Conservation (phyloP, 495 filamentous ascomycete genomes). For the Hypoxylon perforatum region DNA sequence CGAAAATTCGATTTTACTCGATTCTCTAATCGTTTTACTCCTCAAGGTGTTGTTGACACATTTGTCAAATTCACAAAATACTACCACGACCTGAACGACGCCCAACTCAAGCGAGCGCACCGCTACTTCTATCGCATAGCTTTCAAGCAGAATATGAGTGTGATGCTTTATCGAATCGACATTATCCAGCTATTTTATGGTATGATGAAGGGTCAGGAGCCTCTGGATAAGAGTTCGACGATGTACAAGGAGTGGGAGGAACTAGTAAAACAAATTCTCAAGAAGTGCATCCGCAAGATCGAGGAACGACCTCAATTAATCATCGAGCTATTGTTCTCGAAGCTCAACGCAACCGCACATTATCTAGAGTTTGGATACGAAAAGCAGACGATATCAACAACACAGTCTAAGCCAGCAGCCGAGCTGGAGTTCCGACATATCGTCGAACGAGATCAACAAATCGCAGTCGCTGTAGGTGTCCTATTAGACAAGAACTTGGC, state of each 20-base stretch:
- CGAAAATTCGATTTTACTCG: slow-evolving; percentile 93
- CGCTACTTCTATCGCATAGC: slow-evolving; percentile 95
- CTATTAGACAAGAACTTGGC: slow-evolving; percentile 79
- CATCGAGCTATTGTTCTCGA: slow-evolving; percentile 93
- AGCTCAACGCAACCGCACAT: slow-evolving; percentile 82
- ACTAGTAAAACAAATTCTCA: slow-evolving; percentile 82
- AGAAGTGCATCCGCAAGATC: slow-evolving; percentile 79
- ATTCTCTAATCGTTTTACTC: slow-evolving; percentile 82
- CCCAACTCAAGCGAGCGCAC: slow-evolving; percentile 91
- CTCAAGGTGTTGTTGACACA: slow-evolving; percentile 87
- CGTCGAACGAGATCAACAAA: slow-evolving; percentile 71
- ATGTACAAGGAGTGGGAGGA: slow-evolving; percentile 93
- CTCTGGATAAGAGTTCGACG: slow-evolving; percentile 70
- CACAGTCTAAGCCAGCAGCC: slow-evolving; percentile 66
- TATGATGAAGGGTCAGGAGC: slow-evolving; percentile 92
- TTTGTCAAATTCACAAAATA: slow-evolving; percentile 83
- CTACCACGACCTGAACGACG: slow-evolving; percentile 81
- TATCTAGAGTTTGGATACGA: slow-evolving; percentile 93
- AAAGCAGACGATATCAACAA: slow-evolving; percentile 73
- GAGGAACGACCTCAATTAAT: slow-evolving; percentile 83
- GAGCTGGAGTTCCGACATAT: slow-evolving; percentile 84
- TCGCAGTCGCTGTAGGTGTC: slow-evolving; percentile 80
- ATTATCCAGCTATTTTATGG: slow-evolving; percentile 87
- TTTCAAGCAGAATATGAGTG: slow-evolving; percentile 91
- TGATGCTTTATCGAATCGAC: slow-evolving; percentile 89